Evolutionary conservation across 176 grass and related monocot genomes (phyloP), one percentile per base, ranked within the genome.

Genomic region (Luzula sylvatica): DNA sequence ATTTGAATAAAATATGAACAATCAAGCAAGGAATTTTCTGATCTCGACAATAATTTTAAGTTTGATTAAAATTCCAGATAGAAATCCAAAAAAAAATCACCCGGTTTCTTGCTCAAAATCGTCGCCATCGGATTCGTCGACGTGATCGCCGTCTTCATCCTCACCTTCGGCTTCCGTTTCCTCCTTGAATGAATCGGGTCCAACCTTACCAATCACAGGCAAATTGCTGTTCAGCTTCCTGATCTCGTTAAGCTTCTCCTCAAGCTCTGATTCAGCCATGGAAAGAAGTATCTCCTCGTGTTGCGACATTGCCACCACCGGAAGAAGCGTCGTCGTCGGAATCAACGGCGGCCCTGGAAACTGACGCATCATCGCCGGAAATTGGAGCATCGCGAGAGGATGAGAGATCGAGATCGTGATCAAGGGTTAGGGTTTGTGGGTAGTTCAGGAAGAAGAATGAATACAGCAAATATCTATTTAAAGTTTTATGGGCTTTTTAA

Each of bases 81-180:
- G 43, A 57, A 38, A 32, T 40, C 28, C 20, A 12, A 43, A 59
- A 12, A 43, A 59, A 42, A 15, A 19, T 98, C 78, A 90, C 53
- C 85, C 78, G 39, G 78, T 83, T 55, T 90, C 86, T 46, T 98
- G 81, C 30, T 98, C 86, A 56, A 90, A 98, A 35, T 90, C 92
- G 23, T 90, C 92, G n/a, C 73, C 92, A 38, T 98, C 92, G 0
- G 86, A 90, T 43, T 90, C 92, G 25, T 89, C 92, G 3, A 83
- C 78, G 32, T 90, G 83, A 46, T 98, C 86, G 1, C 66, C 86
- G 9, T 90, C 85, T 24, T 98, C 92, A 17, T 98, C 85, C 52
- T 98, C 92, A 14, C 66, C 78, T 39, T 79, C 85, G 11, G 81
- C 77, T 39, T 90, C 81, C 39, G 77, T 58, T 40, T 90, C 92